Base-by-base conservation (phyloP, 805 yeast species). In the Torulaspora quercuum region DNA sequence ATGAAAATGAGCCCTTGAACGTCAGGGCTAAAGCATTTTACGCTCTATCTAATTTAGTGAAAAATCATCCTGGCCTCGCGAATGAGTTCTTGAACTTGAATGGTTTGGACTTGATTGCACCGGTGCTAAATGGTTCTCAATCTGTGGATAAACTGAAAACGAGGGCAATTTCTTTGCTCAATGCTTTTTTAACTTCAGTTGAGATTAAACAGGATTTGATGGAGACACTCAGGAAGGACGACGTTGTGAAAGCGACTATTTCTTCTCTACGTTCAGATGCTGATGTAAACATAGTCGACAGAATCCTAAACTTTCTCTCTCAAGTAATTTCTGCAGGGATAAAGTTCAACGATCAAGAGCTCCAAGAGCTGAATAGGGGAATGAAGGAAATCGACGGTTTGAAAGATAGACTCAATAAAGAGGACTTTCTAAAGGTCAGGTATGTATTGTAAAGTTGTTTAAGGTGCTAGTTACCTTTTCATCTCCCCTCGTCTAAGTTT, bases 41-140 rank as follows among this genome's bases (percentile, higher is more conserved):
- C 55, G 95, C 97, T 0, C 61, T 90, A 11, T 75, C 94, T 0
- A 78, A 81, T 25, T 67, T 80, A 9, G 61, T 87, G 5, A 76
- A 95, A 53, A 89, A 90, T 62, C 80, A 77, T 53, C 61, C 64
- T 17, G 63, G 62, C 0, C 81, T 78, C 3, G 77, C 76, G 40
- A 61, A 65, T 4, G 55, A 66, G 42, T 90, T 92, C 50, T 73
- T 67, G 25, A 57, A 65, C 19, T 47, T 59, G 4, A 57, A 73
- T 11, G 97, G 97, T 6, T 82, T 94, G 82, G 63, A 65, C 4
- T 49, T 73, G 10, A 53, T 81, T 11, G 59, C 69, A 0, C 59
- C 60, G 8, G 46, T 57, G 3, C 44, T 60, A 16, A 47, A 37
- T 10, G 55, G 52, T 17, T 10, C 35, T 1, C 30, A 25, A 3